Evolutionary conservation across 2,329 filamentous ascomycete species (phyloP).

Genomic region (Emmonsia crescens): DNA sequence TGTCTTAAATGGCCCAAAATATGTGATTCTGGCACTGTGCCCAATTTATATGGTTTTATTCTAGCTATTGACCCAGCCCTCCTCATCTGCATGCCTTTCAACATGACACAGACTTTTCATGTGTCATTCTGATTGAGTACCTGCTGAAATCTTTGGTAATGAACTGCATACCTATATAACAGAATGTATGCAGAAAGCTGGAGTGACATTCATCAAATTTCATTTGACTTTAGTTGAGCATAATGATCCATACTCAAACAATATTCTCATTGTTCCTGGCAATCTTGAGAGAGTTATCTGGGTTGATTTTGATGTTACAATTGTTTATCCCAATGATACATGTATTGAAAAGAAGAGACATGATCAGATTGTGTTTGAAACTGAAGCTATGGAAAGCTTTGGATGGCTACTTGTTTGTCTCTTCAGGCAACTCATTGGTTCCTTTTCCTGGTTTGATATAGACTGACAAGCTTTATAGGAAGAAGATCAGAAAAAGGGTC

Average conservation of each 20-base stretch:
- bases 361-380: not conserved
- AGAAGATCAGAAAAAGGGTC: constrained; percentile 11
- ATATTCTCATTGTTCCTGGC: constrained; percentile 11
- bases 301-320: constrained; percentile 8
- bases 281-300: constrained; percentile 7
- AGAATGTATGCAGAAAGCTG: too few relatives aligned
- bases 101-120: too few relatives aligned
- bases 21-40: too few relatives aligned
- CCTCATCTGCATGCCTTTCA: too few relatives aligned
- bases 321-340: not conserved
- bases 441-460: not conserved
- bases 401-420: constrained; percentile 9
- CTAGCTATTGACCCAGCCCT: too few relatives aligned
- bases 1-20: too few relatives aligned
- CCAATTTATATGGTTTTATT: too few relatives aligned
- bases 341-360: constrained; percentile 1
- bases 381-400: constrained; percentile 6
- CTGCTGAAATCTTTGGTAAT: too few relatives aligned
- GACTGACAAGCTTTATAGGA: constrained; percentile 9
- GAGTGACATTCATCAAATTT: too few relatives aligned
- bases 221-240: too few relatives aligned
- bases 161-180: too few relatives aligned
- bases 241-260: constrained; percentile 13
- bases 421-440: not conserved
- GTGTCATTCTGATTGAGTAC: too few relatives aligned